Evolutionary conservation across 768 basidiomycete genomes (phyloP).

Genomic region (Myochromella boudieri): DNA sequence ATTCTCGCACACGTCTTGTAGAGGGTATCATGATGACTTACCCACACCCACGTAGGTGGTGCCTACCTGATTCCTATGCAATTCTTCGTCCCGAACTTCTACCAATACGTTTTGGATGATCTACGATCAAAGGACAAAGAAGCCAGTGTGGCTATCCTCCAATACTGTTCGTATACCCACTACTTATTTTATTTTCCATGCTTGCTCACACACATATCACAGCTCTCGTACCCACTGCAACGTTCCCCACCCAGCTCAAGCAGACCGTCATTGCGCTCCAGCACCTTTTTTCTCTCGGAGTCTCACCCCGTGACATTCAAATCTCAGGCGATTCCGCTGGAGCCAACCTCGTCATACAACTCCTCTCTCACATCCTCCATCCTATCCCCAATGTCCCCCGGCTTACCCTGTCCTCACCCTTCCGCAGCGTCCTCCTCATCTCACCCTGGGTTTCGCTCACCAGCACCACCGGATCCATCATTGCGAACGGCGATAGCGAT

Average conservation of each 20-base stretch:
- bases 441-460: conserved; percentile 29
- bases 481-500: conserved; percentile 18
- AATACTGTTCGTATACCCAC: conserved; percentile 19
- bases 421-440: conserved; percentile 28
- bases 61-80: conserved; percentile 23
- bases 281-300: conserved; percentile 24
- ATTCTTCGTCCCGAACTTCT: conserved; percentile 21
- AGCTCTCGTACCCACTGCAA: conserved; percentile 25
- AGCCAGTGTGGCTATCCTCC: conserved; percentile 22
- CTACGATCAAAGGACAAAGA: conserved; percentile 6
- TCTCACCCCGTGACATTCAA: conserved; percentile 23
- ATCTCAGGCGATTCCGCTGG: conserved; percentile 34
- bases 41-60: conserved; percentile 21
- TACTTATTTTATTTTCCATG: background rate
- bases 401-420: conserved; percentile 14
- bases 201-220: background rate
- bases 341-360: conserved; percentile 25
- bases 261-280: conserved; percentile 25
- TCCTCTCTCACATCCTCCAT: conserved; percentile 29
- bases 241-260: conserved; percentile 27
- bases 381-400: conserved; percentile 19
- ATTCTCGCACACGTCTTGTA: background rate
- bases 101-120: conserved; percentile 20
- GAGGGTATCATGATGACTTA: background rate
- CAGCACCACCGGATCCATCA: conserved; percentile 9